A percentile compares a stretch with the other conserved stretches of the same genome.
Evolutionary conservation across 1,284 basidiomycete genomes (phyloP).

Genomic region (Mycena sp.): DNA sequence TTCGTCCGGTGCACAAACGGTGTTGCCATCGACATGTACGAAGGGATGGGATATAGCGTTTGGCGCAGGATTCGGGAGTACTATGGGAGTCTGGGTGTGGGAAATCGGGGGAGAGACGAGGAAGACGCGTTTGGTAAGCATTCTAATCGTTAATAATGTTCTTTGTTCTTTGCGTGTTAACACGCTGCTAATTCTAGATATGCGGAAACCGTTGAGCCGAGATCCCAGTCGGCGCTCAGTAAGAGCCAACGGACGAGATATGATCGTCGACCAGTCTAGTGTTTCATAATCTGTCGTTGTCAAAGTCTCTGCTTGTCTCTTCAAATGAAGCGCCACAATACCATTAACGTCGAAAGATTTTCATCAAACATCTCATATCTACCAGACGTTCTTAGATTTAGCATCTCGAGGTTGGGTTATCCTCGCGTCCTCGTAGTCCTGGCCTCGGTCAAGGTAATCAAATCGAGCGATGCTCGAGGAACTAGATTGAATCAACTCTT

Average conservation of each 20-base stretch:
- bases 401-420: no score
- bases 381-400: no score
- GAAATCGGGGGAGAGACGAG: constrained; percentile 80
- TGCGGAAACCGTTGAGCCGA: constrained; percentile 84
- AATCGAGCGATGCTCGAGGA: no score
- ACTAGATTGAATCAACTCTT: no score
- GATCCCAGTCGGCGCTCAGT: constrained; percentile 73
- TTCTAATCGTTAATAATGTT: neutral
- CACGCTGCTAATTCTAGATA: no score
- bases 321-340: no score
- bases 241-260: constrained; percentile 75
- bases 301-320: no score
- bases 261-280: constrained; percentile 73
- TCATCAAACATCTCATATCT: no score
- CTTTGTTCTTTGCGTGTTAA: neutral
- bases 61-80: constrained; percentile 88
- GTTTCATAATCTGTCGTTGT: no score
- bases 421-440: no score
- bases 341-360: no score
- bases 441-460: no score
- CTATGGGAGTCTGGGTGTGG: constrained; percentile 80
- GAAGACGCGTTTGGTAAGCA: constrained; percentile 90
- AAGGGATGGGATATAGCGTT: constrained; percentile 87
- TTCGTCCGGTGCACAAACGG: constrained; percentile 86
- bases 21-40: constrained; percentile 87